Percentiles rank a stretch among this genome's conserved stretches.
Conservation (phyloP, 306 rosid species). For the Cucumis sativus region DNA sequence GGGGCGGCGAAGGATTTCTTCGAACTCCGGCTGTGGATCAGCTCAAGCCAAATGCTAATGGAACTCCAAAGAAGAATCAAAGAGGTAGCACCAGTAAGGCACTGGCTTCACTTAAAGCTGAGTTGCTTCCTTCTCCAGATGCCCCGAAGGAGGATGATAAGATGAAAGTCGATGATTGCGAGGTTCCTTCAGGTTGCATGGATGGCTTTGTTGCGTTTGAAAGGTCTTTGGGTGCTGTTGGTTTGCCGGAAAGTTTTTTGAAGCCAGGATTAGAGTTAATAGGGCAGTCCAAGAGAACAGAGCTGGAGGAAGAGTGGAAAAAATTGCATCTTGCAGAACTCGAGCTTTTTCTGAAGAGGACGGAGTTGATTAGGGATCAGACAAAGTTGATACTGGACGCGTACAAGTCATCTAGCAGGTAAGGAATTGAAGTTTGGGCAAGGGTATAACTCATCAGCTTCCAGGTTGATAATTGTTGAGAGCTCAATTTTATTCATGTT, state of each 20-base stretch:
- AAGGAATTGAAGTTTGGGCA: not conserved
- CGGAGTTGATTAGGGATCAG: conserved; percentile 23
- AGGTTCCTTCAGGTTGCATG: not conserved
- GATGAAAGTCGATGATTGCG: conserved; percentile 1
- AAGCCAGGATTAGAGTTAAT: conserved; percentile 28
- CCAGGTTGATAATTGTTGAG: not conserved
- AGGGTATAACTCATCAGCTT: not conserved
- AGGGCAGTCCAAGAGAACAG: conserved; percentile 25
- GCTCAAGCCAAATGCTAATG: conserved; percentile 17
- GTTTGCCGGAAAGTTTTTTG: conserved; percentile 16
- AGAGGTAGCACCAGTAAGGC: conserved; percentile 13
- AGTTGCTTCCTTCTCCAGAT: not conserved
- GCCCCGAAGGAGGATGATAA: conserved; percentile 10
- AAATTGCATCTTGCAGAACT: conserved; percentile 30
- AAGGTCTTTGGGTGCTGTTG: conserved; percentile 10
- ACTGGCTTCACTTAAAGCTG: conserved; percentile 14
- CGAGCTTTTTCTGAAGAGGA: conserved; percentile 25
- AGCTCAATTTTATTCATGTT: not conserved
- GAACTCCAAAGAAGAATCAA: conserved; percentile 16
- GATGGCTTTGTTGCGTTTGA: conserved; percentile 16
- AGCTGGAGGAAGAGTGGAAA: conserved; percentile 40
- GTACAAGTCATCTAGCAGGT: conserved; percentile 16
- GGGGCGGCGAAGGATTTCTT: conserved; percentile 25
- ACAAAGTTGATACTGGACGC: conserved; percentile 31
- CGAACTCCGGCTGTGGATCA: conserved; percentile 7